phyloP scores from a whole-genome alignment of 768 basidiomycete genomes.

The Suillus bovinus region DNA sequence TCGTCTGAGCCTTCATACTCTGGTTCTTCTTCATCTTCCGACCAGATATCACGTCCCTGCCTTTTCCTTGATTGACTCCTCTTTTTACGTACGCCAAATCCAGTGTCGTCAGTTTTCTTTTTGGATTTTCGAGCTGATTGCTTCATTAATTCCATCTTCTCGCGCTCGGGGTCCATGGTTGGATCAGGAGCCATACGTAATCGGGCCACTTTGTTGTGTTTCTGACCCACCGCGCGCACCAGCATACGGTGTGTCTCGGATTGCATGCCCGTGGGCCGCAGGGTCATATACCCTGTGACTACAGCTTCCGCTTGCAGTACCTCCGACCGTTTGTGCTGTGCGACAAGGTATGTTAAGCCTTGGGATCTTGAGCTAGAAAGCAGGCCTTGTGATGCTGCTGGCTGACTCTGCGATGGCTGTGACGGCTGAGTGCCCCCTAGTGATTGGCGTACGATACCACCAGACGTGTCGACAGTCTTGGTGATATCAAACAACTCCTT shows the following conservation, averaged over 20 bases:
- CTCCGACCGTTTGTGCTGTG: slow-evolving; percentile 83
- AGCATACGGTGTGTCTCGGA: slow-evolving; percentile 88
- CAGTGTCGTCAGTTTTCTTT: slow-evolving; percentile 53
- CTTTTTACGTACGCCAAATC: slow-evolving; percentile 48
- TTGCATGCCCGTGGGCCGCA: slow-evolving; percentile 89
- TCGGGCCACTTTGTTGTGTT: slow-evolving; percentile 78
- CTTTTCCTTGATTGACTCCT: slow-evolving; percentile 44
- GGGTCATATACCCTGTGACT: slow-evolving; percentile 78
- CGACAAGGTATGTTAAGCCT: slow-evolving; percentile 86
- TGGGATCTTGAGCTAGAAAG: slow-evolving; percentile 49
- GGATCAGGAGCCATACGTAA: slow-evolving; percentile 82
- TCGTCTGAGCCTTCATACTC: slow-evolving; percentile 60
- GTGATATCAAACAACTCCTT: slow-evolving; percentile 93
- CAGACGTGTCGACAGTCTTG: slow-evolving; percentile 77
- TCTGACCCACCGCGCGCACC: slow-evolving; percentile 82
- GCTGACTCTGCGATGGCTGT: slow-evolving; percentile 42
- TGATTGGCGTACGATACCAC: slow-evolving; percentile 58
- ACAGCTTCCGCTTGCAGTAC: slow-evolving; percentile 86
- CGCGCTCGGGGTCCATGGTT: slow-evolving; percentile 72
- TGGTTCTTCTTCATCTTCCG: slow-evolving; percentile 71
- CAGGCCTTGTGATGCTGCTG: slow-evolving; percentile 38
- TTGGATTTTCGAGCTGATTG: slow-evolving; percentile 64
- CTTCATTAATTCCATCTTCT: slow-evolving; percentile 66
- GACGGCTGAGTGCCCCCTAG: slow-evolving; percentile 45
- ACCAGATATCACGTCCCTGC: slow-evolving; percentile 51